A percentile compares a stretch with the other conserved stretches of the same genome.
phyloP scores from a whole-genome alignment of 2,329 filamentous ascomycete genomes.

The Stachybotrys chartarum region DNA sequence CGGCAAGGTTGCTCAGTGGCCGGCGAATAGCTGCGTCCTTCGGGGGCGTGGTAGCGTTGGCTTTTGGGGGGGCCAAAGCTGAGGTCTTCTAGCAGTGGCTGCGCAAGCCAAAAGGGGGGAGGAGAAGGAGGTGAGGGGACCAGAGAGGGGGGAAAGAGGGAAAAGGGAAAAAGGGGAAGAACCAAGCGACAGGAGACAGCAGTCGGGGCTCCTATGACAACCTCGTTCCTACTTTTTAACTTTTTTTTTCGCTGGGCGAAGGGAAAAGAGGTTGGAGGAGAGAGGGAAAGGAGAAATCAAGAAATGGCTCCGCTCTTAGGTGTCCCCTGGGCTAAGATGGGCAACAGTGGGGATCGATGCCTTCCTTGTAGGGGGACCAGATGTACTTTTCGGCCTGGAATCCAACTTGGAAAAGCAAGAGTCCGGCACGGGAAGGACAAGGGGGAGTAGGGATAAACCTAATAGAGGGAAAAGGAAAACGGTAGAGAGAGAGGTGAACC shows the following conservation, averaged over 20 bases:
- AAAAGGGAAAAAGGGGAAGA: slow-evolving; percentile 8
- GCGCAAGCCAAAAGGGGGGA: background rate
- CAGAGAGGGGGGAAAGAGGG: slow-evolving; percentile 5
- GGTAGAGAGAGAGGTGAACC: too few species aligned
- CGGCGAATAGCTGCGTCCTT: background rate
- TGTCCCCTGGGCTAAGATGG: background rate
- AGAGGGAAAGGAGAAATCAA: background rate
- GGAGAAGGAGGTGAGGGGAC: slow-evolving; percentile 1
- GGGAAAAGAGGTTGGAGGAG: background rate
- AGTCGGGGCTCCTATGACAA: slow-evolving; percentile 4
- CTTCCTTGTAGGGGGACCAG: background rate
- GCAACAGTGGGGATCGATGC: background rate
- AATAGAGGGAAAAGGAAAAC: too few species aligned
- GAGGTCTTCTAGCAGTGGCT: background rate
- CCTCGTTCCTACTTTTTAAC: background rate
- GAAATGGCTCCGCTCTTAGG: background rate
- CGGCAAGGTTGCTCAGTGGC: background rate
- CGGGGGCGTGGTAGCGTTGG: background rate
- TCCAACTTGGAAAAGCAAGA: background rate
- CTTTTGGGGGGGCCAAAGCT: background rate
- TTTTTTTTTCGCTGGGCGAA: background rate
- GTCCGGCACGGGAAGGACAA: background rate
- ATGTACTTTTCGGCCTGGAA: background rate
- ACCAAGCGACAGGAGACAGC: slow-evolving; percentile 9
- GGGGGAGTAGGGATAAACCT: background rate